phyloP scores from a whole-genome alignment of 192 early-diverging fungal species.

The Helicostylum pulchrum region DNA sequence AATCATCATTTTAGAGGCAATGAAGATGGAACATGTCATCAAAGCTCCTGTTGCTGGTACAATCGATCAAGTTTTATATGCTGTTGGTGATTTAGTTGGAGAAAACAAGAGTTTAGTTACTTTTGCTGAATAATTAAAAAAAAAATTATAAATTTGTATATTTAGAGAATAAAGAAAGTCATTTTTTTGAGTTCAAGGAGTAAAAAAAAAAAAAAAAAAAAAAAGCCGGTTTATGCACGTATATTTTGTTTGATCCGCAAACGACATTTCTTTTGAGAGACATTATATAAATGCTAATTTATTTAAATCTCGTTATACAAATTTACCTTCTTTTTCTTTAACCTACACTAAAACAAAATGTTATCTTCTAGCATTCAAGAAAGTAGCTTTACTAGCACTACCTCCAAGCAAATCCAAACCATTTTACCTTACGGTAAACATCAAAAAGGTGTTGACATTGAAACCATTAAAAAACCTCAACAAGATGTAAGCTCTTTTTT shows the following conservation, averaged over 20 bases:
- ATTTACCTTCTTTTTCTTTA: too few species aligned
- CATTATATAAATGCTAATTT: too few species aligned
- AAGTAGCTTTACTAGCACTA: too few species aligned
- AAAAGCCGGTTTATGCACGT: not conserved
- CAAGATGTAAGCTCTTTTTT: not conserved
- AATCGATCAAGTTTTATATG: slow-evolving; percentile 73
- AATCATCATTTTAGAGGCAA: slow-evolving; percentile 89
- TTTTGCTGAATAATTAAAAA: slow-evolving; percentile 55
- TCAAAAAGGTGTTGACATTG: not conserved
- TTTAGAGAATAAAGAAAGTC: not conserved
- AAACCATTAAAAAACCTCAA: not conserved
- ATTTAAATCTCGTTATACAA: too few species aligned
- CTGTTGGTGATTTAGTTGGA: slow-evolving; percentile 82
- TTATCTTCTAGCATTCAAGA: too few species aligned
- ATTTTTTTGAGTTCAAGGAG: not conserved
- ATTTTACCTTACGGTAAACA: too few species aligned
- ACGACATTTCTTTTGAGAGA: too few species aligned
- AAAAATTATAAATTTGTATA: not conserved
- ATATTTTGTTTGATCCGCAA: too few species aligned
- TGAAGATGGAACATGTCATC: slow-evolving; percentile 99
- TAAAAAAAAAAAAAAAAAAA: slow-evolving; percentile 10
- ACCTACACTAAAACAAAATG: too few species aligned
- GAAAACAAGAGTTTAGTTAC: slow-evolving; percentile 80
- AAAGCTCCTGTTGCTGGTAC: slow-evolving; percentile 72
- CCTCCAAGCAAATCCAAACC: too few species aligned